Conservation (phyloP, 352 stramenopile species). For the Elongisporangium anandrum region DNA sequence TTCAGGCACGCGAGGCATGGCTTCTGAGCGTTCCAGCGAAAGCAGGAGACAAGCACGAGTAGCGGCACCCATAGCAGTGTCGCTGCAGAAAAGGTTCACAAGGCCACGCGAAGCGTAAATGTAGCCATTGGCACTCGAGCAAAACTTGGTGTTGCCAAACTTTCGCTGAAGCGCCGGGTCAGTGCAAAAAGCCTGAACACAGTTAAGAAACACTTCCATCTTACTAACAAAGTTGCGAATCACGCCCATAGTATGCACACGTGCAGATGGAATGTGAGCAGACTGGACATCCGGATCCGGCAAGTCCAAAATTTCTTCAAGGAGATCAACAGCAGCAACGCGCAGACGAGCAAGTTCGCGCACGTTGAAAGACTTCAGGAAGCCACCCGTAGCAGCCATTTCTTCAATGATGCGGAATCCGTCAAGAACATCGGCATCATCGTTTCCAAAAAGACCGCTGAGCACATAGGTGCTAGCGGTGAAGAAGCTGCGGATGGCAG, state of each 20-base stretch:
- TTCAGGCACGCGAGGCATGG: conserved; percentile 59
- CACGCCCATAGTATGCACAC: conserved; percentile 75
- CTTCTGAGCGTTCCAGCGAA: conserved; percentile 59
- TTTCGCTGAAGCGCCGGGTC: conserved; percentile 61
- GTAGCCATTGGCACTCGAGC: conserved; percentile 58
- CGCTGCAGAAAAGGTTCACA: conserved; percentile 67
- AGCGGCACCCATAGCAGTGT: conserved; percentile 68
- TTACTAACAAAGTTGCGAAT: conserved; percentile 88
- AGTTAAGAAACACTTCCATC: conserved; percentile 74
- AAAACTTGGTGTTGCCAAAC: conserved; percentile 78
- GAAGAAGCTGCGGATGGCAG: conserved; percentile 79
- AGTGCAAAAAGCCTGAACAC: conserved; percentile 61
- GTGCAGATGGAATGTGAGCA: conserved; percentile 55
- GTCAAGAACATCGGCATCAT: conserved; percentile 77
- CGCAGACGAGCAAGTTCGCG: conserved; percentile 58
- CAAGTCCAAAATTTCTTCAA: conserved; percentile 79
- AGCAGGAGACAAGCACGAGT: conserved; percentile 63
- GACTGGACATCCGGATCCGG: conserved; percentile 72
- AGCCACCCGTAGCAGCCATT: conserved; percentile 50
- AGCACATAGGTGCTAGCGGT: conserved; percentile 77
- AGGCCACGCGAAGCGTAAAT: conserved; percentile 61
- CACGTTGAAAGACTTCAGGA: conserved; percentile 78
- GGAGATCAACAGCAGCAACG: conserved; percentile 56
- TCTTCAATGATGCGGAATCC: conserved; percentile 79
- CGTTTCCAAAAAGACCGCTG: conserved; percentile 62